A percentile compares a stretch with the other conserved stretches of the same genome.
phyloP scores from a whole-genome alignment of 2,329 filamentous ascomycete species.

The Thelonectria olida region DNA sequence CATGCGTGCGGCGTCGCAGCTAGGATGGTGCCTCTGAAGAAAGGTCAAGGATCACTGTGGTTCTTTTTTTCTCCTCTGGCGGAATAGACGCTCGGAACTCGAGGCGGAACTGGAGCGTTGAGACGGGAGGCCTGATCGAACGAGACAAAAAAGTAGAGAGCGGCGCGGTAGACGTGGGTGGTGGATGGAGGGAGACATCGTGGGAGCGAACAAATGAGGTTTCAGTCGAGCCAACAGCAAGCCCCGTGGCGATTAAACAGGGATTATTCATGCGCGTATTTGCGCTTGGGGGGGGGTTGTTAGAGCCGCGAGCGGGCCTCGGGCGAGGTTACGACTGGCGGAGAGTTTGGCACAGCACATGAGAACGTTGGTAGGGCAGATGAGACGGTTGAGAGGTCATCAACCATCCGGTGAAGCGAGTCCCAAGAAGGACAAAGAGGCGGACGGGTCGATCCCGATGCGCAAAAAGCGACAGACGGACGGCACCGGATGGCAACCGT shows the following conservation, averaged over 20 bases:
- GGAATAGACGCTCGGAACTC: conserved; percentile 16
- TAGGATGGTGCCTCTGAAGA: conserved; percentile 23
- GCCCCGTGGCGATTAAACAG: conserved; percentile 23
- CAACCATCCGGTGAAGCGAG: conserved; percentile 15
- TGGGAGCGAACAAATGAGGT: conserved; percentile 19
- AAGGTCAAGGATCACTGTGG: conserved; percentile 3
- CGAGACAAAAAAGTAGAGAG: neutral
- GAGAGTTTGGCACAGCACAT: neutral
- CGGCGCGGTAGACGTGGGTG: neutral
- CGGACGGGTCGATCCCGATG: conserved; percentile 1
- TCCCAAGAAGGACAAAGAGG: conserved; percentile 4
- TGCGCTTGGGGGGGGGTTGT: conserved; percentile 29
- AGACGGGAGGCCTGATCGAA: neutral
- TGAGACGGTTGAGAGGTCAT: conserved; percentile 5
- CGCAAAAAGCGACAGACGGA: conserved; percentile 4
- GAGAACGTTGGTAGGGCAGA: conserved; percentile 5
- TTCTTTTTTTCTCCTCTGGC: no score
- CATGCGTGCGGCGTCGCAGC: conserved; percentile 33
- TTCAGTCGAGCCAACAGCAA: conserved; percentile 30
- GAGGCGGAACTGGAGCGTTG: conserved; percentile 10
- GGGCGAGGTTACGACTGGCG: neutral
- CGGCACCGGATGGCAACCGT: conserved; percentile 4
- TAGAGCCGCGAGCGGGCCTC: conserved; percentile 11
- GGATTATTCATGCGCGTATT: conserved; percentile 35
- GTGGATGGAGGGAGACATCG: conserved; percentile 1